Evolutionary conservation across 371 early-diverging fungal genomes (phyloP), one percentile per base, ranked within the genome.

Genomic region (Apophysomyces trapeziformis): DNA sequence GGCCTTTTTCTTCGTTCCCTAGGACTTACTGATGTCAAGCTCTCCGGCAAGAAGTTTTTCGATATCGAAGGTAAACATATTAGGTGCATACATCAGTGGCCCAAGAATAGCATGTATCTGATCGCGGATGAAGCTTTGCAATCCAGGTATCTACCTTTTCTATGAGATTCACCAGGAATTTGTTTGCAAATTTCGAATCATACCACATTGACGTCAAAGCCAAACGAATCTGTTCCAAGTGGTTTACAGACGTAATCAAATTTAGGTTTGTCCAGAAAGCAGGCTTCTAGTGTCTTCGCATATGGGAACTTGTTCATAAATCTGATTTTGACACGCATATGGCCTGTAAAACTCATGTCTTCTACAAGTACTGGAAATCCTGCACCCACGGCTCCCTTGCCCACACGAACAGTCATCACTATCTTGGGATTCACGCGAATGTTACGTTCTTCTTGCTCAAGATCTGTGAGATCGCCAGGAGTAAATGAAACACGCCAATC

Each of bases 241-340:
- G 99, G 99, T 69, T 95, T 91, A 45, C 99, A 85, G 16, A 89
- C 88, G 85, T 97, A 99, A 78, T 98, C 96, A 63, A 99, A 87
- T 11, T 74, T 71, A 18, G 99, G 99, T 26, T 88, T 85, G 67
- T 95, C 93, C 66, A 96, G 74, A 73, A 99, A 95, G 64, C 90
- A 89, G 39, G 94, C 87, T 57, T 95, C 93, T 8, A 96, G 86
- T 0, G 87, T 87, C 71, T 93, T 92, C 58, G 98, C 87, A 69
- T 96, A 91, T 0, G 99, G 99, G 77, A 90, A 96, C 64, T 85
- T 87, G 65, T 89, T 87, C 70, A 89, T 95, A 60, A 93, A 88
- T 69, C 89, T 92, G 61, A 95, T 76, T 75, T 90, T 92, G 63
- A 96, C 77, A 60, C 91, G 89, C 76, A 92, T 86, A 66, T 87